Evolutionary conservation across 192 early-diverging fungal species (phyloP).

Genomic region (Coemansia sp.): DNA sequence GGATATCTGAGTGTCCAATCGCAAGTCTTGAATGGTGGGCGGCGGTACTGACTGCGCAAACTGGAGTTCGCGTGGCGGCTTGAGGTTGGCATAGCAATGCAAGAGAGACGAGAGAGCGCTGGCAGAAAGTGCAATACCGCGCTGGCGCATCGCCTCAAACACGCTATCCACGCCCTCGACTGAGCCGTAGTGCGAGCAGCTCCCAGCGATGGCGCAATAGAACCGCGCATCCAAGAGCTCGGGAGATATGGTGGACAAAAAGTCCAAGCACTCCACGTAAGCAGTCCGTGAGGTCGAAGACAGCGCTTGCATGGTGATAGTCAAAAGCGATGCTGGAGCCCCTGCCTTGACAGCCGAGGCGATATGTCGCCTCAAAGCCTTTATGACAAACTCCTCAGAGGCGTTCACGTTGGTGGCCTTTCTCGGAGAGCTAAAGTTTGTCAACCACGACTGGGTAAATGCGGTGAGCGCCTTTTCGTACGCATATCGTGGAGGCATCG

Average conservation of each 20-base stretch:
- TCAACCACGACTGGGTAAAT: constrained; percentile 15
- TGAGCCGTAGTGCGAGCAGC: constrained; percentile 22
- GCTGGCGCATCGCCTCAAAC: constrained; percentile 14
- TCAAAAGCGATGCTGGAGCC: constrained; percentile 8
- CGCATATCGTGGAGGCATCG: not conserved
- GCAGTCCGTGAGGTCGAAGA: constrained; percentile 14
- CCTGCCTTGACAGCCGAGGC: constrained; percentile 4
- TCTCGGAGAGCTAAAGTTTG: not conserved
- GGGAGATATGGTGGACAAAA: constrained; percentile 4
- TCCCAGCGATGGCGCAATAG: constrained; percentile 30
- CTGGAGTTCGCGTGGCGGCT: constrained; percentile 1
- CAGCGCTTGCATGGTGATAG: constrained; percentile 16
- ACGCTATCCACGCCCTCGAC: constrained; percentile 19
- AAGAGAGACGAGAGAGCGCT: constrained; percentile 18
- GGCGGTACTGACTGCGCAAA: not conserved
- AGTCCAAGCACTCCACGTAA: constrained; percentile 20
- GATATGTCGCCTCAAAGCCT: constrained; percentile 18
- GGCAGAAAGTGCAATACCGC: not conserved
- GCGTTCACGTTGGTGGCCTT: not conserved
- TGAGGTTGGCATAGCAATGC: constrained; percentile 14
- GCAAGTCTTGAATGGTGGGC: not conserved
- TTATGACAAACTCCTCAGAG: constrained; percentile 3
- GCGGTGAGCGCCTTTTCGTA: constrained; percentile 11
- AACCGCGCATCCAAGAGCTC: not conserved
- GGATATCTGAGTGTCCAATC: not conserved